Percentiles rank a stretch among this genome's conserved stretches.
These are phyloP conservation scores for Coemansia sp. DNA, from an alignment of 192 early-diverging fungal genomes.

Conservation along the genomic window DNA sequence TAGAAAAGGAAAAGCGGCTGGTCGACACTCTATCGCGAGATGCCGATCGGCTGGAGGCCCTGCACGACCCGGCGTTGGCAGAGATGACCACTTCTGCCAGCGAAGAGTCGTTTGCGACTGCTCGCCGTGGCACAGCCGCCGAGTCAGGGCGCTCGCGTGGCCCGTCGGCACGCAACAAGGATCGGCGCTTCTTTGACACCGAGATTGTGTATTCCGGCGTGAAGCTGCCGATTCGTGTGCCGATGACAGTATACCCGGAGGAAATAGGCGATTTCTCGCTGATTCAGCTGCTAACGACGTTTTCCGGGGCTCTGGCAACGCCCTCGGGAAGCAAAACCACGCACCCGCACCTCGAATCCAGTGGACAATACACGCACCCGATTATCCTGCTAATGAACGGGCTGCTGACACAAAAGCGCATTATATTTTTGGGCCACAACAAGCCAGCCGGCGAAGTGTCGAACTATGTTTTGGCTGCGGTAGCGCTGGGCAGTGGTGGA, in stretches of 20 bases:
- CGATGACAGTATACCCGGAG: conserved; percentile 79
- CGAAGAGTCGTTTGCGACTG: conserved; percentile 28
- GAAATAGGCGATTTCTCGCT: conserved; percentile 92
- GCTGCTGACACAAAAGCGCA: conserved; percentile 85
- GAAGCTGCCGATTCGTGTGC: conserved; percentile 84
- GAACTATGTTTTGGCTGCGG: conserved; percentile 87
- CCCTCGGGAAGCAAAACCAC: conserved; percentile 48
- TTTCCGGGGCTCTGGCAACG: conserved; percentile 51
- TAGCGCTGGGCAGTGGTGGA: conserved; percentile 86
- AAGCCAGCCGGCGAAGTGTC: conserved; percentile 89
- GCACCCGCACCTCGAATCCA: conserved; percentile 87
- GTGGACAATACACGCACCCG: conserved; percentile 80
- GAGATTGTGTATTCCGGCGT: conserved; percentile 80
- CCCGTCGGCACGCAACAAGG: conserved; percentile 64
- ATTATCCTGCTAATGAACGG: conserved; percentile 87
- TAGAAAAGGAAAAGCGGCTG: conserved; percentile 36
- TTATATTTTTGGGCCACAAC: conserved; percentile 88
- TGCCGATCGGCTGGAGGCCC: conserved; percentile 20
- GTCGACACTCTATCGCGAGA: conserved; percentile 26
- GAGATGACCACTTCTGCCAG: conserved; percentile 17
- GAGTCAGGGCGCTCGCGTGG: conserved; percentile 55
- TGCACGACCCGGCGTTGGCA: conserved; percentile 22
- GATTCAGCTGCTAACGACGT: conserved; percentile 76
- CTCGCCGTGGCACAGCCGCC: conserved; percentile 53
- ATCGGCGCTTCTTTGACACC: conserved; percentile 85